Evolutionary conservation across 257 asterid genomes (phyloP), one percentile per base, ranked within the genome.

Genomic region (Solanum ossicruentum): DNA sequence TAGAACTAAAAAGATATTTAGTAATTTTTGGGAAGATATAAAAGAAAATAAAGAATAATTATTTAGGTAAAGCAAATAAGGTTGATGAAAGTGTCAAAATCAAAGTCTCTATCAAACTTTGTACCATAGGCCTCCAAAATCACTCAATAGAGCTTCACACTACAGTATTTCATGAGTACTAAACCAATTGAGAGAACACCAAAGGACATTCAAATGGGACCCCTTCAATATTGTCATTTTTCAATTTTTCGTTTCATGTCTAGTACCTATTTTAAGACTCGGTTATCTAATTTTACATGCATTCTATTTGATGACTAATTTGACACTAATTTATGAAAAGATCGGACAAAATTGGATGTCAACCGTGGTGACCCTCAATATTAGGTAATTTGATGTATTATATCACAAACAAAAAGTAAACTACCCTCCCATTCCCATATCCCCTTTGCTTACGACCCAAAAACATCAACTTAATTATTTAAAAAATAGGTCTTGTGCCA

Each of bases 321-420:
- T n/a, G n/a, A n/a, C n/a, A n/a, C n/a, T n/a, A n/a, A n/a, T n/a
- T n/a, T n/a, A n/a, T n/a, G n/a, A n/a, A n/a, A n/a, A n/a, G n/a
- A n/a, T n/a, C n/a, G n/a, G n/a, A n/a, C n/a, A n/a, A n/a, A n/a
- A n/a, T n/a, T n/a, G n/a, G n/a, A n/a, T n/a, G n/a, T n/a, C n/a
- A n/a, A n/a, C n/a, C n/a, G 23, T 20, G 79, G 55, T 18, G 28
- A 84, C 49, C 63, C 83, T 60, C 52, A 66, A 47, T 78, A 80
- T 78, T 86, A 67, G 87, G 89, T 84, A 51, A 78, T 52, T n/a
- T 78, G 83, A 61, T 84, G 80, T 80, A 80, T 69, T 39, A 26
- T 21, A 83, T 61, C 56, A 69, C 36, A 51, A 41, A 56, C 13
- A 66, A 26, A 86, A 60, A 65, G 21, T 69, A 43, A 39, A 61